Conservation (phyloP, 139 green algal species). For the Chlorella vulgaris region DNA sequence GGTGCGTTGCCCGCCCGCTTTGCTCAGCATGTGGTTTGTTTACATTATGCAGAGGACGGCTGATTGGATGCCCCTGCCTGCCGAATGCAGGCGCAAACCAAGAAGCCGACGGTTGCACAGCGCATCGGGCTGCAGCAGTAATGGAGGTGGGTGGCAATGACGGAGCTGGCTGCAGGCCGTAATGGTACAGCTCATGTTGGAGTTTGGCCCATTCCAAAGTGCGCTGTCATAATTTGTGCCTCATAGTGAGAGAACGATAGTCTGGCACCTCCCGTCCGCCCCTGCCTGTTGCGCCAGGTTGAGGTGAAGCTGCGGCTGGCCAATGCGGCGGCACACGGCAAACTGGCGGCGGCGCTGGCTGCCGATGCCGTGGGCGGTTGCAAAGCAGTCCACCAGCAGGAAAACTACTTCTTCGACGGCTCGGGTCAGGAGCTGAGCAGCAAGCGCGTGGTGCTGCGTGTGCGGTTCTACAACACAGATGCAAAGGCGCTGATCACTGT, state of each 20-base stretch:
- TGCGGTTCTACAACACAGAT: constrained; percentile 86
- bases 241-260: too few relatives aligned
- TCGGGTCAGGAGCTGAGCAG: constrained; percentile 74
- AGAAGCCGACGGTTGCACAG: constrained; percentile 34
- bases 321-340: constrained; percentile 62
- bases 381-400: constrained; percentile 59
- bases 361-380: constrained; percentile 8
- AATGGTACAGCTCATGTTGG: constrained; percentile 59
- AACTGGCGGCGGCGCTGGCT: constrained; percentile 64
- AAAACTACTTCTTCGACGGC: constrained; percentile 98
- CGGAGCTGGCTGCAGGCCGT: background rate
- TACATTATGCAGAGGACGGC: background rate
- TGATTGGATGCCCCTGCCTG: background rate
- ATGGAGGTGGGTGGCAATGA: background rate
- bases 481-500: constrained; percentile 84
- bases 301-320: constrained; percentile 93
- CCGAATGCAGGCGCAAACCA: constrained; percentile 7
- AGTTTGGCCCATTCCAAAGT: too few relatives aligned
- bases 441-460: constrained; percentile 70
- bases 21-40: background rate
- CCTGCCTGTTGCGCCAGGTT: too few relatives aligned
- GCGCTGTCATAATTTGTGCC: too few relatives aligned
- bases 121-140: constrained; percentile 42
- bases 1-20: background rate
- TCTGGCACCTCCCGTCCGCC: too few relatives aligned